phyloP scores from a whole-genome alignment of 495 filamentous ascomycete genomes.

The Penicillium daleae region DNA sequence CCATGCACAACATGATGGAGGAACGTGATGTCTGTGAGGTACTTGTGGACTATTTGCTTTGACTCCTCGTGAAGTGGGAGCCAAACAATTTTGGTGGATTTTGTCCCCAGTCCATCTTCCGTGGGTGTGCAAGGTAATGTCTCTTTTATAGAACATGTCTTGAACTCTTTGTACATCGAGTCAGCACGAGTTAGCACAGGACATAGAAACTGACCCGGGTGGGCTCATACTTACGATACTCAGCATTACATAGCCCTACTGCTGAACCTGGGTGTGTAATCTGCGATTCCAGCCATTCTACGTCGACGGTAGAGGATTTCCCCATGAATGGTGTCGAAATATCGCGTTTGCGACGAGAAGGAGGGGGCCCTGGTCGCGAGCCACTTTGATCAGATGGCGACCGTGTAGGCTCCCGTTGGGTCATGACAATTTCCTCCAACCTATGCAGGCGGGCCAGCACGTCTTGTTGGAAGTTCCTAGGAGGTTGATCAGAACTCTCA shows the following conservation, averaged over 20 bases:
- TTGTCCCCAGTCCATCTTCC: neutral
- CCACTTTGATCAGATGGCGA: conserved; percentile 6
- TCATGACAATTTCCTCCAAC: conserved; percentile 32
- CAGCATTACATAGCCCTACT: neutral
- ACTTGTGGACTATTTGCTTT: conserved; percentile 45
- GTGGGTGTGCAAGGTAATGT: neutral
- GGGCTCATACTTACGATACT: conserved; percentile 9
- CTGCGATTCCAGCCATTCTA: conserved; percentile 26
- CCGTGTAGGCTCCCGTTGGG: conserved; percentile 7
- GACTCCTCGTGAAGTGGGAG: conserved; percentile 45
- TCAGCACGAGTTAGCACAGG: neutral
- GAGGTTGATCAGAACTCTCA: neutral
- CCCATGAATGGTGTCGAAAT: neutral
- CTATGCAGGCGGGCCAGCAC: conserved; percentile 26
- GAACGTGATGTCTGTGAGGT: conserved; percentile 40
- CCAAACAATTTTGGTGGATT: conserved; percentile 38
- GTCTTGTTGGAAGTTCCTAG: conserved; percentile 15
- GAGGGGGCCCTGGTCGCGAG: conserved; percentile 8
- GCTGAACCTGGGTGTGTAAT: conserved; percentile 18
- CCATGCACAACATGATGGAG: conserved; percentile 47
- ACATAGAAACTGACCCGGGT: neutral
- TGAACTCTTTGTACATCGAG: conserved; percentile 21
- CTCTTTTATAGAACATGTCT: conserved; percentile 16
- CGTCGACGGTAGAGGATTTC: conserved; percentile 11
- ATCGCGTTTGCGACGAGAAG: conserved; percentile 1